Base-by-base conservation (phyloP, 2,329 filamentous ascomycete genomes). In the Arthrinium phaeospermum region DNA sequence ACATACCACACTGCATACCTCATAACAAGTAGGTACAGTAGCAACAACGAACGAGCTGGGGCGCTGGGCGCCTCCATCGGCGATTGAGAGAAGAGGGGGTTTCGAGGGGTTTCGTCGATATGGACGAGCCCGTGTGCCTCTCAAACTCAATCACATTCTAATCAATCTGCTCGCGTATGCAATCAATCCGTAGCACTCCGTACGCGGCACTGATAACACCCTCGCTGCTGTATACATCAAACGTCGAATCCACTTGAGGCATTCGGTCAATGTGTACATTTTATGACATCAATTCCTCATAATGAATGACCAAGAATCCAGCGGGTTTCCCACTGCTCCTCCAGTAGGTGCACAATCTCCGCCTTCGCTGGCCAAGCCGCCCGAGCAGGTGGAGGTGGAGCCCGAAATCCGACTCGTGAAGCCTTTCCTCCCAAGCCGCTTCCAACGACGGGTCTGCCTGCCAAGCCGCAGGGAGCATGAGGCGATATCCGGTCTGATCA, bases 401-500 rank as follows among this genome's bases (percentile, higher is more conserved):
- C 47, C 68, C 14, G 37, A 13, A 22, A 57, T 30, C 45, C 45
- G 41, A 30, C 27, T 68, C 41, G 34, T 47, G 68, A 70, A 47
- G 45, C 45, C 16, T 22, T 24, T 41, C 8, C 45, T n/a, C 16
- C 45, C 67, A 45, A 68, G 67, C 67, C 45, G 30, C 44, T 57
- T 57, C n/a, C 27, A 41, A 27, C 24, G 46, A 70, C 47, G 27
- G 47, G 37, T 70, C 30, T 24, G 68, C 68, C 30, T 57, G 68
- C 68, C 68, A 70, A 70, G 68, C 47, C 46, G 14, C 53, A 24
- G n/a, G 46, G n/a, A 27, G n/a, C 27, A 34, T 27, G 68, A 24
- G 68, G 68, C 68, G 37, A 57, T 30, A 70, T 44, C 68, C 68
- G 49, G 46, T 24, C 37, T 41, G 46, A 24, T 70, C 68, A 70